Evolutionary conservation across 192 early-diverging fungal genomes (phyloP).

Genomic region (Entomortierella chlamydospora): DNA sequence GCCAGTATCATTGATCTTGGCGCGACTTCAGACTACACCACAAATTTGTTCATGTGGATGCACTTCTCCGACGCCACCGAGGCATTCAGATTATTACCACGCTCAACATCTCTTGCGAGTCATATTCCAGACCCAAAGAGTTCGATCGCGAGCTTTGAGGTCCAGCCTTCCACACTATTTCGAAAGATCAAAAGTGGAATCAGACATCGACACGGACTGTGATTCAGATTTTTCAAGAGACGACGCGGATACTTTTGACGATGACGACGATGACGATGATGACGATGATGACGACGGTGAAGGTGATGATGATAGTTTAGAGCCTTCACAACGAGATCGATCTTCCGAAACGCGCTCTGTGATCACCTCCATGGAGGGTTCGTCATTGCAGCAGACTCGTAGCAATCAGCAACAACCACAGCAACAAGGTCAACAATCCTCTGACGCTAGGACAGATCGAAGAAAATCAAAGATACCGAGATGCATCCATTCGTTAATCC

Average conservation of each 20-base stretch:
- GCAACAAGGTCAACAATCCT: neutral
- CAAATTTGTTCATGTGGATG: slow-evolving; percentile 44
- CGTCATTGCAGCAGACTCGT: neutral
- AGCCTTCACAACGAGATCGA: neutral
- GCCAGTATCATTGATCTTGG: slow-evolving; percentile 41
- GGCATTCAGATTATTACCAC: slow-evolving; percentile 43
- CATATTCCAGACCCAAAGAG: slow-evolving; percentile 37
- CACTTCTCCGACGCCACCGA: slow-evolving; percentile 32
- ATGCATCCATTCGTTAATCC: slow-evolving; percentile 40
- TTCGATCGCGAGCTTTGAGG: slow-evolving; percentile 26
- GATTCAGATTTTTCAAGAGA: neutral
- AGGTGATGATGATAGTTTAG: too few relatives aligned
- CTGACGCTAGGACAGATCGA: neutral
- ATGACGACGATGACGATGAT: slow-evolving; percentile 3
- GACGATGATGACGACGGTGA: neutral
- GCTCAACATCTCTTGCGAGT: slow-evolving; percentile 43
- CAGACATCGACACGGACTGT: neutral
- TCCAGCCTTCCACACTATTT: slow-evolving; percentile 32
- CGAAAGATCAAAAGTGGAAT: slow-evolving; percentile 3
- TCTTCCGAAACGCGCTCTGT: neutral
- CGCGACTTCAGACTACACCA: slow-evolving; percentile 34
- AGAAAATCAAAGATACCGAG: slow-evolving; percentile 10
- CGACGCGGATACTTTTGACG: neutral
- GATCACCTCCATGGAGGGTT: slow-evolving; percentile 3
- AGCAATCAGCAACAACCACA: neutral